Conservation (phyloP, 192 early-diverging fungal genomes). For the Coemansia sp. region DNA sequence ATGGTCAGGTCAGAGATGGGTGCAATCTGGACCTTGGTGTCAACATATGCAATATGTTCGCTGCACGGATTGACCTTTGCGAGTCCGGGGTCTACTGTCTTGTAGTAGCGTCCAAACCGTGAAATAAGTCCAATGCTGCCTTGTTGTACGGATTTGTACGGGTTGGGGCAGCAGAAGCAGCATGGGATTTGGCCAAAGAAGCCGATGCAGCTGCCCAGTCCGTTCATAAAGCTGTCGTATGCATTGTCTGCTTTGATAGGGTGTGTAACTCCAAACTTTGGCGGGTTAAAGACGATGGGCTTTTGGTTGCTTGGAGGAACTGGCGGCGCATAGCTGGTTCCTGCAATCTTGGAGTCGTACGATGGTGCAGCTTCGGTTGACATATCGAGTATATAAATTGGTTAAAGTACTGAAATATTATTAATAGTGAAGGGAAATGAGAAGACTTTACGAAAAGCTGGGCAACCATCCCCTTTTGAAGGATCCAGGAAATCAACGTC, state of each 20-base stretch:
- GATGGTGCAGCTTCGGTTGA: conserved; percentile 5
- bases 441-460: too few relatives aligned
- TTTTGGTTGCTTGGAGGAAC: conserved; percentile 2
- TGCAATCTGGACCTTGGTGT: conserved; percentile 65
- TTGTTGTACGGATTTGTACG: conserved; percentile 48
- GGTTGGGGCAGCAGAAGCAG: conserved; percentile 55
- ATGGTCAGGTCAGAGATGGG: conserved; percentile 70
- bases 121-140: conserved; percentile 48
- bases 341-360: conserved; percentile 14
- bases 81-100: conserved; percentile 59
- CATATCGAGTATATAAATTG: neutral
- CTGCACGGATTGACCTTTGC: conserved; percentile 54
- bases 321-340: conserved; percentile 24
- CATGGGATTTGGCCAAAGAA: conserved; percentile 51
- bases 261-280: conserved; percentile 34
- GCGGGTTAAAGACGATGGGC: neutral
- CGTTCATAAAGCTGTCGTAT: conserved; percentile 37
- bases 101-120: conserved; percentile 56
- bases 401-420: too few relatives aligned
- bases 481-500: too few relatives aligned
- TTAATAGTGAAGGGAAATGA: too few relatives aligned
- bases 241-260: conserved; percentile 21
- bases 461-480: too few relatives aligned
- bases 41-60: conserved; percentile 44
- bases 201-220: conserved; percentile 39